Evolutionary conservation across 1,284 basidiomycete genomes (phyloP).

Genomic region (Trichosporon inkin): DNA sequence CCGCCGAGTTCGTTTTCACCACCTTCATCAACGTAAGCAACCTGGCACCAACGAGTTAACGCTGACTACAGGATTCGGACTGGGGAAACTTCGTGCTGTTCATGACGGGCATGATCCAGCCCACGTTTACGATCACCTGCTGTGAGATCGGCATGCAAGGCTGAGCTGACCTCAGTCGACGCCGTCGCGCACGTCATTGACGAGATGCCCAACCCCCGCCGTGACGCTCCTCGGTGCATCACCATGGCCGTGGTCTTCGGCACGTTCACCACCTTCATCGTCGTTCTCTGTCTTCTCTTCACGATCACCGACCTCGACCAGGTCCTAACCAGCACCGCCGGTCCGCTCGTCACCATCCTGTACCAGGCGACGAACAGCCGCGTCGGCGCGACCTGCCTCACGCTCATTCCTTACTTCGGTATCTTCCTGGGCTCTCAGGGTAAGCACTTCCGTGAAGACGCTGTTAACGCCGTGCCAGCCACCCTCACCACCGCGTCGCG

Average conservation of each 20-base stretch:
- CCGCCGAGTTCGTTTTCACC: constrained; percentile 7
- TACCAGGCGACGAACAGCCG: constrained; percentile 61
- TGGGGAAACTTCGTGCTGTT: constrained; percentile 10
- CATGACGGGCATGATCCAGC: constrained; percentile 13
- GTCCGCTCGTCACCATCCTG: constrained; percentile 64
- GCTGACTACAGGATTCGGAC: constrained; percentile 5
- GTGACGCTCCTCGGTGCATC: constrained; percentile 51
- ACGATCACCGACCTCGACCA: constrained; percentile 59
- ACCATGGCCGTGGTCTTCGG: constrained; percentile 63
- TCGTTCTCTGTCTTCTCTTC: constrained; percentile 65
- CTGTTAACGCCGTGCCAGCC: not conserved
- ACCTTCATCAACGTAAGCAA: constrained; percentile 6
- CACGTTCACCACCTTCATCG: constrained; percentile 58
- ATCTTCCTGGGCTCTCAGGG: constrained; percentile 50
- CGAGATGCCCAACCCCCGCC: constrained; percentile 42
- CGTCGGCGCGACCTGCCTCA: constrained; percentile 60
- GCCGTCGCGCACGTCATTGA: constrained; percentile 42
- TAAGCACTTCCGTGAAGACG: constrained; percentile 33
- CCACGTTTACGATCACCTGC: constrained; percentile 8
- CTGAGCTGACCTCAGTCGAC: constrained; percentile 18
- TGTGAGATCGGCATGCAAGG: not conserved
- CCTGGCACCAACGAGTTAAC: too few relatives aligned
- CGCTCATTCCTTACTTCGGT: constrained; percentile 49
- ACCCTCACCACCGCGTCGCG: constrained; percentile 64
- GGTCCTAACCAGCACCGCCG: constrained; percentile 58